These are phyloP conservation scores for Mycosphaerelloides madeirae DNA, from an alignment of 2,329 filamentous ascomycete genomes.

Conservation along the genomic window DNA sequence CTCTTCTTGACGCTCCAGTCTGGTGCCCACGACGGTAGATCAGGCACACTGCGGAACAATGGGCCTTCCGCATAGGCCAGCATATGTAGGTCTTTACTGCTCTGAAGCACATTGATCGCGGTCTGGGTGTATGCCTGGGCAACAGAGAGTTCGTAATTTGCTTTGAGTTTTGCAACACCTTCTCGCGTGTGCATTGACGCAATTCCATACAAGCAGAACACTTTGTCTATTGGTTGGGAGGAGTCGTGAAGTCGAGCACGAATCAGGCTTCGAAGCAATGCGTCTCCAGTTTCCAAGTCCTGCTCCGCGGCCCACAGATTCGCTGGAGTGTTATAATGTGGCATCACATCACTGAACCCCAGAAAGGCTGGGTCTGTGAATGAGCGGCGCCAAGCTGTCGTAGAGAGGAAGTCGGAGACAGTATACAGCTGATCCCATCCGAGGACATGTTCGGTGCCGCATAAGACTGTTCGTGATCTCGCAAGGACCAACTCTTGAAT, in stretches of 20 bases:
- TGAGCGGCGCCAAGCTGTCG: not conserved
- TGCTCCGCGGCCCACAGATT: not conserved
- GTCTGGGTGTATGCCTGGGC: not conserved
- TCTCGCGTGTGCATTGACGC: not conserved
- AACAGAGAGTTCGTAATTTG: not conserved
- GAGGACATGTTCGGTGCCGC: not conserved
- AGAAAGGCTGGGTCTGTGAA: not conserved
- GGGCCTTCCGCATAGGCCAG: slow-evolving; percentile 3
- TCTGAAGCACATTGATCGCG: not conserved
- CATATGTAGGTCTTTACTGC: slow-evolving; percentile 1
- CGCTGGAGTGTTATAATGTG: not conserved
- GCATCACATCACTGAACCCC: not conserved
- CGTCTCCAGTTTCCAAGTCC: not conserved
- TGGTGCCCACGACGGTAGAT: slow-evolving; percentile 1
- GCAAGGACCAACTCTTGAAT: not conserved
- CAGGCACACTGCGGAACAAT: not conserved
- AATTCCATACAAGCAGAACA: slow-evolving; percentile 1
- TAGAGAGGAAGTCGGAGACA: not conserved
- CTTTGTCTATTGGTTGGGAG: not conserved
- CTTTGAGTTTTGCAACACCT: not conserved
- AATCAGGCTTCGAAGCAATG: not conserved
- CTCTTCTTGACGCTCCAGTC: slow-evolving; percentile 1
- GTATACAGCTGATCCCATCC: not conserved
- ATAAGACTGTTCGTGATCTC: not conserved
- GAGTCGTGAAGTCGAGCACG: not conserved